Base-by-base conservation (phyloP, 805 yeast species). In the Teunomyces atbi region DNA sequence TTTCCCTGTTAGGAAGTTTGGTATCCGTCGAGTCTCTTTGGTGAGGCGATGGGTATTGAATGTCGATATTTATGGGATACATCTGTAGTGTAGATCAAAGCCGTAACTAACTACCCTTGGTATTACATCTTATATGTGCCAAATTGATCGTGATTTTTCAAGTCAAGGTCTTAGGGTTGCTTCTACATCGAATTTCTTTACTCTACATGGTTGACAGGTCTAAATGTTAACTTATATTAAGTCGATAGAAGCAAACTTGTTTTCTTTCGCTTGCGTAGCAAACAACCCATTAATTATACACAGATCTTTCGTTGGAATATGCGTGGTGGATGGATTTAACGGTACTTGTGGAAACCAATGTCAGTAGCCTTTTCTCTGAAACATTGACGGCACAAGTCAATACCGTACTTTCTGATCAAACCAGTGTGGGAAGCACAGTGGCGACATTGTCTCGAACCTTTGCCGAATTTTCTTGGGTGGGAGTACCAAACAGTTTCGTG, bases 401-500 rank as follows among this genome's bases (percentile, higher is more conserved):
- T 82, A 73, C 96, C 99, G 94, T 94, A 94, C 84, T 94, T 94
- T 89, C 99, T 92, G 85, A 94, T 89, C 77, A 94, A 88, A 84
- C 98, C 98, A 67, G 89, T 77, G 91, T 92, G 97, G 78, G 98
- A 89, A 69, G 96, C 83, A 76, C 96, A 89, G 83, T 92, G 91
- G 79, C 98, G 94, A 84, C 98, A 94, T 82, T 89, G 94, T 83
- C 99, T 96, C 71, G 98, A 88, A 82, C 99, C 99, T 89, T 94
- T 94, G 80, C 99, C 99, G 90, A 83, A 92, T 81, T 87, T 91
- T 89, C 98, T 89, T 85, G 99, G 99, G 96, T 94, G 99, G 77
- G 98, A 91, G 86, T 79, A 94, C 99, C 99, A 94, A 85, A 92
- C 96, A 90, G 89, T 86, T 86, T 89, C 97, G 97, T 91, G 98